Base-by-base conservation (phyloP, 176 grass and related monocot species). In the Zoysia japonica region DNA sequence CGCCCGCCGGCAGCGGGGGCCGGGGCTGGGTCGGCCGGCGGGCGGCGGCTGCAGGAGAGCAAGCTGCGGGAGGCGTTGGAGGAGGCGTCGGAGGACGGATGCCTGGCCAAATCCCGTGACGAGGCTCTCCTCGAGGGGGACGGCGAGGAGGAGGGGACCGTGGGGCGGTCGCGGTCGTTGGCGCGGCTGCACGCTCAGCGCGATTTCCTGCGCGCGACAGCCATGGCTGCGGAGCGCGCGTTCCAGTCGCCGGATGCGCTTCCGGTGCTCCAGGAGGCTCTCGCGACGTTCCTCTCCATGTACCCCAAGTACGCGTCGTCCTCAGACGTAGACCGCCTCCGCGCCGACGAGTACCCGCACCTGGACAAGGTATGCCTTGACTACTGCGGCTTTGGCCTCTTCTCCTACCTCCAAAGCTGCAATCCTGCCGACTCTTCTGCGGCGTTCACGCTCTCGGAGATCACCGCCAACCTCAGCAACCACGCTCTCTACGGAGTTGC, bases 351-450 rank as follows among this genome's bases (percentile, higher is more conserved):
- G 87, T 99, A 99, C 81, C 89, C 86, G 1, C 92, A 99, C 82
- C 90, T 99, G 6, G 85, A 81, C 51, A 99, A 92, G 88, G 90
- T 80, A 56, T 99, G 96, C 81, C 92, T 99, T 28, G 96, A 99
- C 85, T 99, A 99, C 86, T 99, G 96, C 70, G 96, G 96, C 67
- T 99, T 99, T 39, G 96, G 96, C 13, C 88, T 99, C 61, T 99
- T 99, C 81, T 99, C 96, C 78, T 92, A 85, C 63, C 88, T 95
- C 67, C 96, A 99, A 74, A 96, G 78, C 80, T 95, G 87, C 78
- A 83, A 93, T 74, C 63, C 40, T 10, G 82, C 70, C 70, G 96
- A 96, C 66, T 99, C 88, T 7, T 88, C 96, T 36, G 84, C 84
- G 5, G 82, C 92, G 41, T 93, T 99, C 89, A 95, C 87, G 67